Percentiles rank a stretch among this genome's conserved stretches.
Conservation (phyloP, 1,139 yeast species). For the Petasospora fabianii region DNA sequence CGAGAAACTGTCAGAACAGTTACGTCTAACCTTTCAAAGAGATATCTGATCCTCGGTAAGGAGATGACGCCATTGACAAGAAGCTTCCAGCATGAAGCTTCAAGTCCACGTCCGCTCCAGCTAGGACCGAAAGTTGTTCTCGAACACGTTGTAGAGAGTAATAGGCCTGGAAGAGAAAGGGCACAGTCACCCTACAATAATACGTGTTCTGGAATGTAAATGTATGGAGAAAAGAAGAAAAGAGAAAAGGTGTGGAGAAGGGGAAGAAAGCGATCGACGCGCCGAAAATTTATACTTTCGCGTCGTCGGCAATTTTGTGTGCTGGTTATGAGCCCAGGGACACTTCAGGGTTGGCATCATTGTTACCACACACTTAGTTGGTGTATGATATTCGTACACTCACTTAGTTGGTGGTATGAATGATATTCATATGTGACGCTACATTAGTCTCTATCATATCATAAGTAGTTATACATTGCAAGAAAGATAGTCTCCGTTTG, state of each 20-base stretch:
- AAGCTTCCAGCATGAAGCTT: slow-evolving; percentile 15
- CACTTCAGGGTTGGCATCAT: no score
- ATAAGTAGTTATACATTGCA: no score
- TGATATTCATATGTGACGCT: no score
- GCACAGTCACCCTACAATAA: slow-evolving; percentile 29
- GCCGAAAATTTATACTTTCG: background rate
- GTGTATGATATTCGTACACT: no score
- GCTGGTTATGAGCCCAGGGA: no score
- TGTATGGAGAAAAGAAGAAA: background rate
- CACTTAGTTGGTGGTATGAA: no score
- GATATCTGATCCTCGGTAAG: slow-evolving; percentile 24
- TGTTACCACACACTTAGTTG: no score
- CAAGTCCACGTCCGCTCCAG: slow-evolving; percentile 13
- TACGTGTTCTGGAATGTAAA: slow-evolving; percentile 20
- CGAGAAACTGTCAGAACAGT: no score
- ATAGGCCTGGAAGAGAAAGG: slow-evolving; percentile 17
- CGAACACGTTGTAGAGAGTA: slow-evolving; percentile 30
- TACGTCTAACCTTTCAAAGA: background rate
- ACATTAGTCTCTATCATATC: no score
- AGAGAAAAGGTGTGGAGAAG: background rate
- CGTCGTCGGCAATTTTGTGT: background rate
- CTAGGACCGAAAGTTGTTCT: slow-evolving; percentile 23
- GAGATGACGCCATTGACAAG: slow-evolving; percentile 22
- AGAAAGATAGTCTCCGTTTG: no score
- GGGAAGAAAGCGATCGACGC: background rate